phyloP scores from a whole-genome alignment of 1,284 basidiomycete genomes.

The Cryptococcus hybrid region DNA sequence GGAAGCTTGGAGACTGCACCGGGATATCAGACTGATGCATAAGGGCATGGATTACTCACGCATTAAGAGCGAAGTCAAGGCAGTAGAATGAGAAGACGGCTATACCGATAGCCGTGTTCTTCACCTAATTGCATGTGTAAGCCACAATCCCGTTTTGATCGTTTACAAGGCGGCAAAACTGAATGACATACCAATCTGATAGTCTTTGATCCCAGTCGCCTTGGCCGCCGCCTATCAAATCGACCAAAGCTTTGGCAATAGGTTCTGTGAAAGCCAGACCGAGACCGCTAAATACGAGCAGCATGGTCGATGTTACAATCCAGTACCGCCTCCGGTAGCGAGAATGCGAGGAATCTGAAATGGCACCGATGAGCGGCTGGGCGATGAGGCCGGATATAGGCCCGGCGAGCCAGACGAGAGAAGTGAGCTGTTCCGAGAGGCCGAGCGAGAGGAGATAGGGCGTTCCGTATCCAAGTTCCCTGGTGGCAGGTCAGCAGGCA shows the following conservation, averaged over 20 bases:
- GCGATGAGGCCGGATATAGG: conserved; percentile 81
- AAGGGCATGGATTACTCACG: conserved; percentile 25
- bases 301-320: conserved; percentile 77
- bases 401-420: conserved; percentile 95
- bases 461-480: conserved; percentile 74
- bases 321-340: conserved; percentile 86
- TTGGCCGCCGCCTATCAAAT: conserved; percentile 69
- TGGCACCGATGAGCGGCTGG: conserved; percentile 92
- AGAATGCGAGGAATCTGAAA: conserved; percentile 88
- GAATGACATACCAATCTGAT: conserved; percentile 57
- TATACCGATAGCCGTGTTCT: conserved; percentile 71
- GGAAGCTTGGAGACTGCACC: conserved; percentile 76
- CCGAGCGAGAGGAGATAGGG: conserved; percentile 89
- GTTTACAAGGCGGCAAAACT: background rate
- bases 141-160: background rate
- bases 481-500: conserved; percentile 12
- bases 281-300: conserved; percentile 56
- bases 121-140: conserved; percentile 54
- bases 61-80: conserved; percentile 91
- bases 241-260: conserved; percentile 71
- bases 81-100: conserved; percentile 91
- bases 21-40: background rate
- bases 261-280: conserved; percentile 79
- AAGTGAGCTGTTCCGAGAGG: conserved; percentile 84
- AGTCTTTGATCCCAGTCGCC: conserved; percentile 85